Conservation (phyloP, 176 grass and related monocot species). For the Coix lacrymajobi region DNA sequence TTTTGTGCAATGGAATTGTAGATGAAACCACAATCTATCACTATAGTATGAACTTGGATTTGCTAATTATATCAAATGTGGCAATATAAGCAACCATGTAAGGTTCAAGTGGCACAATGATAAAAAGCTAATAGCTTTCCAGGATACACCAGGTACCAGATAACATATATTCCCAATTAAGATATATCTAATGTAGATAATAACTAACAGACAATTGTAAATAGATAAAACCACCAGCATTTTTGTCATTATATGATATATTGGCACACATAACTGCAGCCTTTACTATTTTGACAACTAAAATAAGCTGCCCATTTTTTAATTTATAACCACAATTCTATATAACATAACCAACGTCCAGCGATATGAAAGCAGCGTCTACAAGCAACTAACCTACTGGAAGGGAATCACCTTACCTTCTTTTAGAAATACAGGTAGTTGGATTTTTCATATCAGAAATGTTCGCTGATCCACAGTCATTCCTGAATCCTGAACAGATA, state of each 20-base stretch:
- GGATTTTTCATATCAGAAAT: conserved; percentile 47
- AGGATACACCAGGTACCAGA: conserved; percentile 5
- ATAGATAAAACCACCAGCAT: neutral
- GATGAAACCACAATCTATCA: neutral
- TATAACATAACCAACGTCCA: neutral
- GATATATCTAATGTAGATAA: neutral
- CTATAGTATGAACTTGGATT: neutral
- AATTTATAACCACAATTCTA: neutral
- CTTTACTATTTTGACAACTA: conserved; percentile 8
- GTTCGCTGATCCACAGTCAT: conserved; percentile 17
- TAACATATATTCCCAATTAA: conserved; percentile 14
- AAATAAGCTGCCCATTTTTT: conserved; percentile 23
- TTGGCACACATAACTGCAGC: neutral
- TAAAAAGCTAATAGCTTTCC: neutral
- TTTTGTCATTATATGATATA: neutral
- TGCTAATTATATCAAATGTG: neutral
- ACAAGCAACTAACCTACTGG: neutral
- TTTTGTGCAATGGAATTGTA: neutral
- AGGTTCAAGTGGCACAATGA: neutral
- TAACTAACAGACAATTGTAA: neutral
- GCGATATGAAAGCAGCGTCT: neutral
- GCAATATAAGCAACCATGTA: conserved; percentile 5
- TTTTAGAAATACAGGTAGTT: conserved; percentile 30
- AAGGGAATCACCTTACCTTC: conserved; percentile 47
- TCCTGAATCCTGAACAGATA: conserved; percentile 28